Evolutionary conservation across 495 filamentous ascomycete genomes (phyloP).

Genomic region (Hypoxylon perforatum): DNA sequence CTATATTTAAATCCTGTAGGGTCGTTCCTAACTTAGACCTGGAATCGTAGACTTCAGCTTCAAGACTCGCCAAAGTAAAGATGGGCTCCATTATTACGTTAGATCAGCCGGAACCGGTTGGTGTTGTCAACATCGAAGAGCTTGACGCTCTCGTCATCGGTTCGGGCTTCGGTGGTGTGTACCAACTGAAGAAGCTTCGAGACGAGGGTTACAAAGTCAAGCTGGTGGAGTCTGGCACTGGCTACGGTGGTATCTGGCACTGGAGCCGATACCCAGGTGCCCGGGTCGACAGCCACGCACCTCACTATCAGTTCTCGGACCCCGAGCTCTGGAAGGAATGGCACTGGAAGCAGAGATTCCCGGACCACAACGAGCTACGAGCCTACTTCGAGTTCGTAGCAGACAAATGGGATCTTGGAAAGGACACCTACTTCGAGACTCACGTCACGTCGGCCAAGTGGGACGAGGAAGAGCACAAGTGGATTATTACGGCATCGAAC

Average conservation of each 20-base stretch:
- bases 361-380: constrained; percentile 59
- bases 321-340: constrained; percentile 65
- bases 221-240: constrained; percentile 59
- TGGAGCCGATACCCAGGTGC: constrained; percentile 67
- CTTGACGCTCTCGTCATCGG: constrained; percentile 65
- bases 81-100: constrained; percentile 30
- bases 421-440: constrained; percentile 63
- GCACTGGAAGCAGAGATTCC: constrained; percentile 65
- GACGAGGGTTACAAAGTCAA: constrained; percentile 49
- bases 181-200: constrained; percentile 46
- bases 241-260: constrained; percentile 64
- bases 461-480: constrained; percentile 51
- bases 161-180: constrained; percentile 58
- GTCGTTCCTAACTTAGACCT: neutral
- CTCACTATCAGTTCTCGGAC: constrained; percentile 63
- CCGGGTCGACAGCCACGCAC: constrained; percentile 62
- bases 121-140: constrained; percentile 40
- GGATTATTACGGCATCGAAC: constrained; percentile 61
- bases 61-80: neutral
- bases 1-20: neutral
- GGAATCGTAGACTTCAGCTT: neutral
- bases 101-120: too few species aligned
- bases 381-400: constrained; percentile 68
- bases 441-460: constrained; percentile 61
- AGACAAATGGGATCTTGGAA: constrained; percentile 58